Base-by-base conservation (phyloP, 257 asterid genomes). In the Nicotiana knightiana region DNA sequence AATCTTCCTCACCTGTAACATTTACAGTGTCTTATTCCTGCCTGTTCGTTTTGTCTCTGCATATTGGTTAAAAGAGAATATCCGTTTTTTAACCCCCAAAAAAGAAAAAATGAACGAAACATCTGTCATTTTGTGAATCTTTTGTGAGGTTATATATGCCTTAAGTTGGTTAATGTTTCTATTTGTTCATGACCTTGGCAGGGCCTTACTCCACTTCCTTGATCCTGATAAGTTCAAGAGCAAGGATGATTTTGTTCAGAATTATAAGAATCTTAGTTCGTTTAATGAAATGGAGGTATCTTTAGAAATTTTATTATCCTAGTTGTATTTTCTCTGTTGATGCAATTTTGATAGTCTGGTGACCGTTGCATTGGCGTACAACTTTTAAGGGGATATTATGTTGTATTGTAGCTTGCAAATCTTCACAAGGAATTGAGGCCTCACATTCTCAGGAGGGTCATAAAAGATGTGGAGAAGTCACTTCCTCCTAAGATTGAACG, bases 121-220 rank as follows among this genome's bases (percentile, higher is more conserved):
- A 24, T 9, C 80, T 17, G 24, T 51, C 63, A 26, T 26, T 51
- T 26, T 51, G n/a, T 75, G 53, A 51, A 51, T 13, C 43, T 51
- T 75, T 75, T 73, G 39, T 73, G 79, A 51, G 39, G 62, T 73
- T 37, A 75, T 28, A 75, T 75, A 75, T 75, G 28, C 12, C 17
- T 67, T 75, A 39, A 51, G 64, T 51, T 26, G 80, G 64, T 51
- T 54, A 71, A 84, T 84, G 54, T 82, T 32, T 88, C 54, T 80
- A 43, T 76, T 85, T 43, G 15, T n/a, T 71, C 76, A 64, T 79
- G 46, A 63, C 80, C 65, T 81, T 83, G 83, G 46, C 90, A 96
- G 99, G 99, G 99, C 99, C 16, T 85, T 96, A 88, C 99, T 96
- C 87, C 99, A 96, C 92, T 96, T 96, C 88, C 99, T 96, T 85